Evolutionary conservation across 2,329 filamentous ascomycete genomes (phyloP), one percentile per base, ranked within the genome.

Genomic region (Hortaea werneckii): DNA sequence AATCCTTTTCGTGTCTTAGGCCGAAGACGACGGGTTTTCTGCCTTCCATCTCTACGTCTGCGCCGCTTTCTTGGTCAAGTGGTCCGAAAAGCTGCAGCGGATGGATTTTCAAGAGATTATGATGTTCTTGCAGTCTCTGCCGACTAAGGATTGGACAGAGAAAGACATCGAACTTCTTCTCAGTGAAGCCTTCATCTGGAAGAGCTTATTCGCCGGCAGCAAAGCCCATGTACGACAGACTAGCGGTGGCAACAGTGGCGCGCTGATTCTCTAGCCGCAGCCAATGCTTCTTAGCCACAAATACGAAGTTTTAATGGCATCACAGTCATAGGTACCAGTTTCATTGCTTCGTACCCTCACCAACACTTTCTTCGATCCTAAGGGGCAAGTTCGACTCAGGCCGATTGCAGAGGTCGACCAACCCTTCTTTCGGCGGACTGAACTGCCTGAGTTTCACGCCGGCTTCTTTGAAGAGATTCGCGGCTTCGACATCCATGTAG

Each of bases 21-120:
- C 92, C 41, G 94, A 98, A 74, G 92, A 96, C 61, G 88, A 95
- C 69, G 94, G 92, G 41, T 98, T 98, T 68, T 95, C 90, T 3
- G 87, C 94, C 60, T 98, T 98, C 65, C 92, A 98, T 64, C 79
- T 98, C 48, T 98, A 98, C 64, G 92, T 98, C 35, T 98, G 94
- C 65, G 92, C 92, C 26, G 92, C 92, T 5, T 96, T 98, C 63
- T 74, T 98, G 27, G 92, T 96, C 44, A 98, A 98, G 66, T 98
- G 94, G 94, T 94, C 90, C 5, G 84, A 92, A 55, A 87, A 94
- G 64, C 76, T 98, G 40, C 77, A 90, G 50, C 92, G 88, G 65
- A 96, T 96, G 90, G 92, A 98, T 65, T 96, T 96, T 55, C 79
- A 96, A 70, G 90, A 95, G 66, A 83, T 95, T 49, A 95, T 98